Evolutionary conservation across 805 yeast genomes (phyloP).

Genomic region (Saturnispora diversa): DNA sequence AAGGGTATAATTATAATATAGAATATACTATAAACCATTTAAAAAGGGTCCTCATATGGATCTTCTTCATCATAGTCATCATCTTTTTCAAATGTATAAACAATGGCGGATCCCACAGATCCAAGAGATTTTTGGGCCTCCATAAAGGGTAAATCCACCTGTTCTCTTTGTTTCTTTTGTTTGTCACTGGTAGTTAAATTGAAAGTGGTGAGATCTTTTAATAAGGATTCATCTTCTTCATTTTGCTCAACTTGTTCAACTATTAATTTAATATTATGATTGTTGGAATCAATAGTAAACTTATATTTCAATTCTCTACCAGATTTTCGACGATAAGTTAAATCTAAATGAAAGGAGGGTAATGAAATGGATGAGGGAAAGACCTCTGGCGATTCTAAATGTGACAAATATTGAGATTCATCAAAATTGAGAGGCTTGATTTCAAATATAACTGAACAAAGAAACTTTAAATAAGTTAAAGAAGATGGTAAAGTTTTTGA

Average conservation of each 20-base stretch:
- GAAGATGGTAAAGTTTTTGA: conserved; percentile 17
- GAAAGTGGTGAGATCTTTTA: conserved; percentile 79
- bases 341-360: conserved; percentile 34
- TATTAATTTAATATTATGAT: conserved; percentile 35
- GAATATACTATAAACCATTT: conserved; percentile 1
- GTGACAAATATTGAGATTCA: conserved; percentile 4
- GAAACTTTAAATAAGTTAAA: conserved; percentile 39
- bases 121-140: conserved; percentile 71
- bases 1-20: not conserved
- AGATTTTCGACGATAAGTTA: conserved; percentile 71
- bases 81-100: conserved; percentile 90
- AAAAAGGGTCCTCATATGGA: conserved; percentile 84
- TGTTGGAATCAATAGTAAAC: conserved; percentile 42
- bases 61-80: conserved; percentile 98
- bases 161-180: conserved; percentile 71
- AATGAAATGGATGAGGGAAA: not conserved
- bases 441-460: conserved; percentile 70
- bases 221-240: conserved; percentile 35
- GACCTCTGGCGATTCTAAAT: conserved; percentile 2
- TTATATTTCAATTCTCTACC: conserved; percentile 64
- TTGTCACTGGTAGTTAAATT: conserved; percentile 67
- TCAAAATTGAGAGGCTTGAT: not conserved
- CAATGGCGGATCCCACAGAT: conserved; percentile 84
- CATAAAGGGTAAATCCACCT: conserved; percentile 84
- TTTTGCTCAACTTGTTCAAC: conserved; percentile 12